Conservation (phyloP, 2,329 filamentous ascomycete genomes). For the Xylariaceae sp. region DNA sequence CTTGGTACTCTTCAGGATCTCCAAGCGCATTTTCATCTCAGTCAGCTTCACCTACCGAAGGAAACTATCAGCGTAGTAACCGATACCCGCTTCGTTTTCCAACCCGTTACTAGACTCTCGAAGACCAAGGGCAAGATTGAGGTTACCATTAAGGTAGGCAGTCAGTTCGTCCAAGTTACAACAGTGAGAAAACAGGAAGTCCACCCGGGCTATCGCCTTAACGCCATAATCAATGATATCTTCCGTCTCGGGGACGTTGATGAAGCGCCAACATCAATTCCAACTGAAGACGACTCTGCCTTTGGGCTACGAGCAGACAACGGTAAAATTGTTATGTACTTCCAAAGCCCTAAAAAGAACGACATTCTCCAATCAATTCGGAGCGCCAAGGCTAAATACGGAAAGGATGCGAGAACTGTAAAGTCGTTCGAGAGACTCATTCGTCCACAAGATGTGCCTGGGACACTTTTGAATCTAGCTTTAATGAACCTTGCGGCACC, state of each 20-base stretch:
- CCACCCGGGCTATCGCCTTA: conserved; percentile 64
- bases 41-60: conserved; percentile 69
- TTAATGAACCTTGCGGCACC: conserved; percentile 69
- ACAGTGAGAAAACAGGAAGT: conserved; percentile 73
- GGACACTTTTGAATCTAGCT: conserved; percentile 70
- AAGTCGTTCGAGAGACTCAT: conserved; percentile 70
- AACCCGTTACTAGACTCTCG: conserved; percentile 68
- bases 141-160: conserved; percentile 71
- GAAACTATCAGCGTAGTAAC: conserved; percentile 73
- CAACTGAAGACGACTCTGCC: conserved; percentile 69
- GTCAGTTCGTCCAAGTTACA: conserved; percentile 72
- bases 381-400: conserved; percentile 66
- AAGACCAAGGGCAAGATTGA: conserved; percentile 75
- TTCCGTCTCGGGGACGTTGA: conserved; percentile 72
- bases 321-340: conserved; percentile 75
- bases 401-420: conserved; percentile 64
- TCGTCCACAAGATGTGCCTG: conserved; percentile 72
- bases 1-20: conserved; percentile 70
- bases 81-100: conserved; percentile 69
- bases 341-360: conserved; percentile 67
- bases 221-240: conserved; percentile 71
- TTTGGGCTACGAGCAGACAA: conserved; percentile 72
- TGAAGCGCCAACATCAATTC: conserved; percentile 68
- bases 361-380: conserved; percentile 70
- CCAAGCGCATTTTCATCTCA: conserved; percentile 70